phyloP scores from a whole-genome alignment of 441 rosid genomes.

The Geranium incanum region DNA sequence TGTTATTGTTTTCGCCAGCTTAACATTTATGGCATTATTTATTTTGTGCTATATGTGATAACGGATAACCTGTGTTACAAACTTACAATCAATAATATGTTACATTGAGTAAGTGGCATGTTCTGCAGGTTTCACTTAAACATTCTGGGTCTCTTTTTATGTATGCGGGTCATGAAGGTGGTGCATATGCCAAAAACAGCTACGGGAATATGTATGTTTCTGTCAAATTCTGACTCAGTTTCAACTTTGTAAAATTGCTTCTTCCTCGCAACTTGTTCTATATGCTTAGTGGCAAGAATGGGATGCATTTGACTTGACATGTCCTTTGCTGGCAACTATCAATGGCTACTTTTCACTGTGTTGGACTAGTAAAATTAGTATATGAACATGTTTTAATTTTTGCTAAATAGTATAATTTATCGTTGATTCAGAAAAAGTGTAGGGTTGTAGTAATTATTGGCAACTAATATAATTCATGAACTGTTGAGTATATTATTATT shows the following conservation, averaged over 20 bases:
- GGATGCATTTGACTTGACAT: conserved; percentile 5
- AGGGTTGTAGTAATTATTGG: not conserved
- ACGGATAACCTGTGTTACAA: not conserved
- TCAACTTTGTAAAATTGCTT: not conserved
- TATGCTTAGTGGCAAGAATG: conserved; percentile 1
- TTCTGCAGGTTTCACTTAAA: conserved; percentile 75
- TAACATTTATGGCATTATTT: not conserved
- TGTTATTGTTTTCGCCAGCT: not conserved
- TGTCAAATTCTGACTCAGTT: conserved; percentile 10
- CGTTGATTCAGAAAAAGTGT: not conserved
- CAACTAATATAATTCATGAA: not conserved
- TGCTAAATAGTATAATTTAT: not conserved
- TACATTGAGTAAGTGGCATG: conserved; percentile 14
- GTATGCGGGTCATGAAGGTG: conserved; percentile 85
- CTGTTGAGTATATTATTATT: not conserved
- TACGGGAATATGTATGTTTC: conserved; percentile 74
- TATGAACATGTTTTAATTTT: not conserved
- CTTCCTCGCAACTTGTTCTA: conserved; percentile 12
- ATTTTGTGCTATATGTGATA: not conserved
- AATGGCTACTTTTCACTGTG: not conserved
- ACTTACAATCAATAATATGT: not conserved
- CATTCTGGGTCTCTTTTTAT: conserved; percentile 98
- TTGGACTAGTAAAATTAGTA: not conserved
- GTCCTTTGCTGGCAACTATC: not conserved
- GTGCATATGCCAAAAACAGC: conserved; percentile 99